Percentiles rank a stretch among this genome's conserved stretches.
These are phyloP conservation scores for Jacaranda mimosifolia DNA, from an alignment of 257 asterid genomes.

Conservation along the genomic window DNA sequence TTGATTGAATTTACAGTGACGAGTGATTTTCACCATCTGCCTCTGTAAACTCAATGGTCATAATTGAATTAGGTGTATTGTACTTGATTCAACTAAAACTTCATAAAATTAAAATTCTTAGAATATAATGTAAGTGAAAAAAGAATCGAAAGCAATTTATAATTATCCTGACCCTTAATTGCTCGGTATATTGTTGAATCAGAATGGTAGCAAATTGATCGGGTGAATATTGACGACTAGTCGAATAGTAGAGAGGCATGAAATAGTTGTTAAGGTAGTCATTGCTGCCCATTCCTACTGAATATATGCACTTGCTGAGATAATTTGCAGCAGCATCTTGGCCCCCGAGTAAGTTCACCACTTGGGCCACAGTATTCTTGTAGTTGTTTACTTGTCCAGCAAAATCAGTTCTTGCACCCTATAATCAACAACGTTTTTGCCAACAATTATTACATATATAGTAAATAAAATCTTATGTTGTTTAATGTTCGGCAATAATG, in stretches of 20 bases:
- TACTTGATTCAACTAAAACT: too few species aligned
- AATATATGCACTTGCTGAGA: constrained; percentile 66
- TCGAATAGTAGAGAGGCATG: constrained; percentile 53
- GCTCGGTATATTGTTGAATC: constrained; percentile 57
- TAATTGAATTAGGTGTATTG: too few species aligned
- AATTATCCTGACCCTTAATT: constrained; percentile 43
- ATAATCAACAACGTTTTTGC: neutral
- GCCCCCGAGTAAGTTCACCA: constrained; percentile 49
- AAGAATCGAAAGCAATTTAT: too few species aligned
- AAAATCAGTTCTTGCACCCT: constrained; percentile 50
- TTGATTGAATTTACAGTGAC: too few species aligned
- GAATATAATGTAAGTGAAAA: too few species aligned
- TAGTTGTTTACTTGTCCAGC: constrained; percentile 58
- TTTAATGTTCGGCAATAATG: neutral
- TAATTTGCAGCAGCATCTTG: constrained; percentile 38
- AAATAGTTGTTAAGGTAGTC: constrained; percentile 77
- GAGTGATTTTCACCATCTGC: too few species aligned
- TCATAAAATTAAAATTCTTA: too few species aligned
- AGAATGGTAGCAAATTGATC: constrained; percentile 54
- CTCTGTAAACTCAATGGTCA: too few species aligned
- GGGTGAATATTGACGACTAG: constrained; percentile 48
- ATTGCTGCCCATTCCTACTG: constrained; percentile 58
- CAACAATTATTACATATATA: neutral
- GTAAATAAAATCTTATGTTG: neutral
- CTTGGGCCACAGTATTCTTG: constrained; percentile 47